Evolutionary conservation across 2,329 filamentous ascomycete species (phyloP), one percentile per base, ranked within the genome.

Genomic region (Aspergillus fijiensis): DNA sequence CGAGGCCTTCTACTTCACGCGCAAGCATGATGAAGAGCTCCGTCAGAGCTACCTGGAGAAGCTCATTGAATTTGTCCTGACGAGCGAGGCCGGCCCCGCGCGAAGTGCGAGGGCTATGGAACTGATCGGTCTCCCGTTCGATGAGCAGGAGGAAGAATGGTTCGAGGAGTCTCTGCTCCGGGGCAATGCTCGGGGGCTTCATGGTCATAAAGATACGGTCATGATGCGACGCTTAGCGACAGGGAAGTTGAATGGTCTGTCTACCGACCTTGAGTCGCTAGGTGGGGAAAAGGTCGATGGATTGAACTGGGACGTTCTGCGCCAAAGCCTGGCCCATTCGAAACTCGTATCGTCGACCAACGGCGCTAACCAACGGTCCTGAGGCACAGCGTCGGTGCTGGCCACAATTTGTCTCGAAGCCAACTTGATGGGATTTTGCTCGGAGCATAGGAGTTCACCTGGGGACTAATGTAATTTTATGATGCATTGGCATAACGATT

Each of bases 1-100:
- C 0, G 89, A 92, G 69, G 88, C 90, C 2, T 87, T 94, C 58
- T 86, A 86, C 62, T 95, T 91, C 74, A 84, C 87, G 5, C 86
- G 90, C 42, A 83, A 82, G 1, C 84, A 89, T 62, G 83, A 88
- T 11, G 83, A 87, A 11, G 74, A 81, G 52, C 82, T 85, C 14
- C 89, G 87, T 25, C 84, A 83, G 61, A 77, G 81, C 57, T 84
- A 93, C 16, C 88, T 96, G 64, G 85, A 88, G 63, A 82, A 85
- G 60, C 76, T 95, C 7, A 78, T 94, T 4, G 74, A 81, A 9
- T 81, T 81, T 2, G 85, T 89, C 2, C 78, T 90, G 60, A 72
- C 70, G 21, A 73, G 76, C 7, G 67, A 69, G 66, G 65, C 74
- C 1, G 74, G 77, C 19, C 71, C 73, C 59, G 62, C 69, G 21